Percentiles rank a stretch among this genome's conserved stretches.
These are phyloP conservation scores for Saccharum spontaneum DNA, from an alignment of 176 grass and related monocot genomes.

Conservation along the genomic window DNA sequence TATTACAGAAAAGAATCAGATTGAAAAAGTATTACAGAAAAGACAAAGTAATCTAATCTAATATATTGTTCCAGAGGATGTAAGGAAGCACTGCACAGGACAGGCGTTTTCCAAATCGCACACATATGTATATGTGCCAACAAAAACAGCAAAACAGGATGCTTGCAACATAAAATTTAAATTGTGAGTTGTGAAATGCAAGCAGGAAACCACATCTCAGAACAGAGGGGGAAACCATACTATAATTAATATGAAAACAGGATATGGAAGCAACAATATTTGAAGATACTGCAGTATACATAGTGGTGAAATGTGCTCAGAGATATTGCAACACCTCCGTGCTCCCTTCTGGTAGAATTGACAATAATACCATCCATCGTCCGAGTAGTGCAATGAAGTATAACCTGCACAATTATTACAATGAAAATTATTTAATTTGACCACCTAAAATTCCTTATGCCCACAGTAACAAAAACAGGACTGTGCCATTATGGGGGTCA, in stretches of 20 bases:
- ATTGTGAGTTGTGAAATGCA: slow-evolving; percentile 6
- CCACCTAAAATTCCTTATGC: background rate
- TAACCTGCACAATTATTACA: slow-evolving; percentile 53
- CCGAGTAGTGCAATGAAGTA: slow-evolving; percentile 84
- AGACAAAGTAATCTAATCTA: background rate
- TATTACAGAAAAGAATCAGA: background rate
- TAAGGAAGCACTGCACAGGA: background rate
- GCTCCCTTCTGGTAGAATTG: slow-evolving; percentile 78
- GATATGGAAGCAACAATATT: background rate
- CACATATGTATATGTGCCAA: background rate
- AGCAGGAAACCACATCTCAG: background rate
- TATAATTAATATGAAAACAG: background rate
- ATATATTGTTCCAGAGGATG: background rate
- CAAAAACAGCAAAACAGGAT: background rate
- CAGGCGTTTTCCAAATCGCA: background rate
- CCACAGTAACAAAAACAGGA: background rate
- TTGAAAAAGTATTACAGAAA: background rate
- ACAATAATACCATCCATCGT: slow-evolving; percentile 71
- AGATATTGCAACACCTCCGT: slow-evolving; percentile 70
- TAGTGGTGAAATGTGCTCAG: slow-evolving; percentile 1
- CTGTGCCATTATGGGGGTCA: background rate
- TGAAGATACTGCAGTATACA: background rate
- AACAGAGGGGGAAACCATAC: background rate
- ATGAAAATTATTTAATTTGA: background rate
- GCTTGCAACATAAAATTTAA: background rate